Evolutionary conservation across 352 stramenopile genomes (phyloP).

Genomic region (Phytopythium boreale): DNA sequence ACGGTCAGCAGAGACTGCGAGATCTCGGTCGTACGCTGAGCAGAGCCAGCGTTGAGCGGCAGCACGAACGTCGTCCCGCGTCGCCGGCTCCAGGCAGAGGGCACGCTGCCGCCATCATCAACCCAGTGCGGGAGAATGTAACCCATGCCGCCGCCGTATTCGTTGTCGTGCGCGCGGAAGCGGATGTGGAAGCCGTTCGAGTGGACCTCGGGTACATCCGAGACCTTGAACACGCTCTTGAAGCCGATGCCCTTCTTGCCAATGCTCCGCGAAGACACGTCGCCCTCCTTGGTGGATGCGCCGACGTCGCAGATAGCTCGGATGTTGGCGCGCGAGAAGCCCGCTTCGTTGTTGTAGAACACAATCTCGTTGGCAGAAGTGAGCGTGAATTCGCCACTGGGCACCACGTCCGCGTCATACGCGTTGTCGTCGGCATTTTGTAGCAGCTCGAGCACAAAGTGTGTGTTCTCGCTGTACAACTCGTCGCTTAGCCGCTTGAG

Average conservation of each 20-base stretch:
- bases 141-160: conserved; percentile 46
- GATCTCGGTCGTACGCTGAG: conserved; percentile 44
- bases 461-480: conserved; percentile 83
- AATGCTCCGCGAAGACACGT: conserved; percentile 54
- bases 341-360: conserved; percentile 85
- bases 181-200: conserved; percentile 87
- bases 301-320: conserved; percentile 86
- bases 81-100: conserved; percentile 31
- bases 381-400: conserved; percentile 60
- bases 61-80: conserved; percentile 73
- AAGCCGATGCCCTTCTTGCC: conserved; percentile 90
- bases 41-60: conserved; percentile 56
- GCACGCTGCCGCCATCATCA: conserved; percentile 16
- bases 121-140: conserved; percentile 86
- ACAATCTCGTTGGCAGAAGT: conserved; percentile 46
- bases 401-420: conserved; percentile 42
- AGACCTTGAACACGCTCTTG: conserved; percentile 91
- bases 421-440: conserved; percentile 88
- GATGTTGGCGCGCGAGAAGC: conserved; percentile 75
- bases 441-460: conserved; percentile 87
- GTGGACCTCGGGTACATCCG: conserved; percentile 77
- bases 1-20: conserved; percentile 60
- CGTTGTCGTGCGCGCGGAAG: conserved; percentile 59
- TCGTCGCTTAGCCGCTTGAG: conserved; percentile 86
- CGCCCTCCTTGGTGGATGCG: conserved; percentile 67